Evolutionary conservation across 2,329 filamentous ascomycete genomes (phyloP).

Genomic region (Ophiostoma himal-ulmi): DNA sequence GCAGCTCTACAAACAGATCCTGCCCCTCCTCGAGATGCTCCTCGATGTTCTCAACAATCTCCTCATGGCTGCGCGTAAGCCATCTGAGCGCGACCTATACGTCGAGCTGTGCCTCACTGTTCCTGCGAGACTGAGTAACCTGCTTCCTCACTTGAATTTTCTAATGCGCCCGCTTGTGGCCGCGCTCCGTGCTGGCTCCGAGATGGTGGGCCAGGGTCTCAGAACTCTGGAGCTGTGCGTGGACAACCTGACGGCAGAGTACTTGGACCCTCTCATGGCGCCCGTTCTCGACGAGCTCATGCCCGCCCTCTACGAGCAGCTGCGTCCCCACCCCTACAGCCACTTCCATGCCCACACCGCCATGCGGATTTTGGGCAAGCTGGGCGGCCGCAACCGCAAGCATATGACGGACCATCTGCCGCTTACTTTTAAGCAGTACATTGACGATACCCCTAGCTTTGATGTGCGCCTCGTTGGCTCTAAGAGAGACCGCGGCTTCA

Average conservation of each 20-base stretch:
- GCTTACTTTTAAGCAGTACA: slow-evolving; percentile 75
- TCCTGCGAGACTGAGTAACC: slow-evolving; percentile 85
- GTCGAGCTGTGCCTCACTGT: slow-evolving; percentile 96
- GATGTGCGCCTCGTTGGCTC: slow-evolving; percentile 86
- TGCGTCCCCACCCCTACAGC: slow-evolving; percentile 88
- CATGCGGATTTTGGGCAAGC: slow-evolving; percentile 92
- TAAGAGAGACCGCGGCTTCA: slow-evolving; percentile 81
- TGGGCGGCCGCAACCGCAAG: slow-evolving; percentile 90
- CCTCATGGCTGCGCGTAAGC: slow-evolving; percentile 81
- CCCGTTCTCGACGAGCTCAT: slow-evolving; percentile 98
- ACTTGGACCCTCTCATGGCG: slow-evolving; percentile 97
- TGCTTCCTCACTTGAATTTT: slow-evolving; percentile 91
- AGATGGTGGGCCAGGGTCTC: slow-evolving; percentile 89
- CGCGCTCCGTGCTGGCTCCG: slow-evolving; percentile 80
- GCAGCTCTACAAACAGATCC: slow-evolving; percentile 94
- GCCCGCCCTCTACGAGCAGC: slow-evolving; percentile 93
- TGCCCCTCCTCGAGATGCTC: slow-evolving; percentile 94
- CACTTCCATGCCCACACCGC: slow-evolving; percentile 98
- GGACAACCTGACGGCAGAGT: slow-evolving; percentile 95
- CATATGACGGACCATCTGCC: slow-evolving; percentile 86
- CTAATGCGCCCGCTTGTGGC: slow-evolving; percentile 98
- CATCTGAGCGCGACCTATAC: slow-evolving; percentile 86
- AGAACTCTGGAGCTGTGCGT: slow-evolving; percentile 93
- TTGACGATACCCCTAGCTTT: slow-evolving; percentile 82
- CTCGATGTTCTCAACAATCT: slow-evolving; percentile 95